Conservation (phyloP, 257 asterid genomes). For the Prunella vulgaris region DNA sequence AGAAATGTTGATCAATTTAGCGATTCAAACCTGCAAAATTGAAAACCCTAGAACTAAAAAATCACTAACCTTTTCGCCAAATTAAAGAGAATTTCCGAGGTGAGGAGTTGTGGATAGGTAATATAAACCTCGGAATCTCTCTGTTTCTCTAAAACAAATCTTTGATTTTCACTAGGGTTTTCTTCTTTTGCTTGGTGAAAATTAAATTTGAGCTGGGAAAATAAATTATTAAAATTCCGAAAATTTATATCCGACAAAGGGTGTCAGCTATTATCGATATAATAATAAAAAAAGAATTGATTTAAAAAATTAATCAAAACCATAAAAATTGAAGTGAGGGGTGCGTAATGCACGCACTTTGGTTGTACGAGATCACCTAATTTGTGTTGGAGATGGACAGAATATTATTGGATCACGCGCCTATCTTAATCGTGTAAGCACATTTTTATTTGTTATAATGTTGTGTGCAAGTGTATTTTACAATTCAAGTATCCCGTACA, state of each 20-base stretch:
- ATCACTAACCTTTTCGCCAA: slow-evolving; percentile 45
- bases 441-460: too few species aligned
- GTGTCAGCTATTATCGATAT: slow-evolving; percentile 31
- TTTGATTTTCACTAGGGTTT: slow-evolving; percentile 51
- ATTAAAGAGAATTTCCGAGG: slow-evolving; percentile 22
- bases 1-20: slow-evolving; percentile 26
- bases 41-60: slow-evolving; percentile 29
- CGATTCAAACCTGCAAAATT: slow-evolving; percentile 15
- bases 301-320: slow-evolving; percentile 25
- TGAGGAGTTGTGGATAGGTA: slow-evolving; percentile 20
- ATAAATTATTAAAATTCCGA: slow-evolving; percentile 13
- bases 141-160: slow-evolving; percentile 17
- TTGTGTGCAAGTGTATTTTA: too few species aligned
- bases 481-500: too few species aligned
- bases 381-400: slow-evolving; percentile 20
- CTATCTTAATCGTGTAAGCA: not conserved
- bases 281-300: slow-evolving; percentile 22
- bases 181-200: slow-evolving; percentile 37
- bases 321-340: slow-evolving; percentile 27
- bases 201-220: slow-evolving; percentile 25
- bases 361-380: slow-evolving; percentile 42
- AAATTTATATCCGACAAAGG: slow-evolving; percentile 32
- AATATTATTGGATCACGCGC: slow-evolving; percentile 22
- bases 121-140: slow-evolving; percentile 28
- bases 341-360: slow-evolving; percentile 38